Evolutionary conservation across 148 eudicot genomes (phyloP).

Genomic region (Linanthus parryae): DNA sequence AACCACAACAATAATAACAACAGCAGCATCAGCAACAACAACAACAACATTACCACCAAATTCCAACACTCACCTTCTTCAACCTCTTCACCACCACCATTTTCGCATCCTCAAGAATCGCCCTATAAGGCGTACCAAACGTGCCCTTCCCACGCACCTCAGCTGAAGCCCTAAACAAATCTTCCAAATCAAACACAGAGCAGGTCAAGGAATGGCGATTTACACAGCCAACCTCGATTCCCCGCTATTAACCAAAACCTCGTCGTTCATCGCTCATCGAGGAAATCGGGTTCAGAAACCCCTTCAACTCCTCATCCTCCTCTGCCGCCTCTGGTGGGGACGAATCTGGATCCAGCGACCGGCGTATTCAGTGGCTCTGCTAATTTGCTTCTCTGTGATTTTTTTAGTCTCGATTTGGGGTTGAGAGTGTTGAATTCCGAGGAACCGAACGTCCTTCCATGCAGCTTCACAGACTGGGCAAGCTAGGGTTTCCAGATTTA

Average conservation of each 20-base stretch:
- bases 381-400: background rate
- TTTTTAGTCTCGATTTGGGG: constrained; percentile 4
- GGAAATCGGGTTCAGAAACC: constrained; percentile 44
- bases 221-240: constrained; percentile 33
- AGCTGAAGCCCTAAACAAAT: constrained; percentile 86
- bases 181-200: constrained; percentile 84
- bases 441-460: constrained; percentile 73
- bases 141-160: constrained; percentile 89
- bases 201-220: no score
- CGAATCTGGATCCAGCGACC: constrained; percentile 20
- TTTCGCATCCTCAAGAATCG: constrained; percentile 67
- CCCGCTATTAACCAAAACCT: background rate
- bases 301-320: constrained; percentile 58
- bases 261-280: constrained; percentile 16
- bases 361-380: constrained; percentile 48
- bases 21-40: no score
- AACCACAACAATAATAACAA: no score
- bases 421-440: constrained; percentile 34
- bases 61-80: constrained; percentile 74
- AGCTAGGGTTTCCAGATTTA: constrained; percentile 28
- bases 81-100: constrained; percentile 85
- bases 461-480: constrained; percentile 75
- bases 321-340: constrained; percentile 49
- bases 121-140: constrained; percentile 83
- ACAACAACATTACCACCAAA: no score